phyloP scores from a whole-genome alignment of 257 asterid genomes.

The Eucommia ulmoides region DNA sequence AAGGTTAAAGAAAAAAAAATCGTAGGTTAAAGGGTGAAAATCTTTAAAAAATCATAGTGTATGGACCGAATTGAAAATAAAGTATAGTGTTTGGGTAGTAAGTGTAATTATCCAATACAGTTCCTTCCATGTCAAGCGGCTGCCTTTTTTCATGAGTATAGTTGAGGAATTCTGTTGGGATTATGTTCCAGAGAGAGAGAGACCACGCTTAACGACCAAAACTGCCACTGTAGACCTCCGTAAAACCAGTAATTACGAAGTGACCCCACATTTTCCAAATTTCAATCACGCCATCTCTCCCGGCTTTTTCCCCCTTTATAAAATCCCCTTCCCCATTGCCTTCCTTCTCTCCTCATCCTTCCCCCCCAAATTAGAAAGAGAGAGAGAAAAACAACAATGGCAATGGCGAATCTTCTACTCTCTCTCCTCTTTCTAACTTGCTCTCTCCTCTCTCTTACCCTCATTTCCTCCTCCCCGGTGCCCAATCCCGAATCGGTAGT shows the following conservation, averaged over 20 bases:
- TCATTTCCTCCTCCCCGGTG: neutral
- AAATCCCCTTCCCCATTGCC: neutral
- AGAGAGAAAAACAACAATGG: neutral
- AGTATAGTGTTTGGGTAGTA: no score
- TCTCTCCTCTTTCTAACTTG: neutral
- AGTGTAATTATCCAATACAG: no score
- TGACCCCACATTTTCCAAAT: constrained; percentile 39
- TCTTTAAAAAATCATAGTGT: no score
- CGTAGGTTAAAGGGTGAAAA: no score
- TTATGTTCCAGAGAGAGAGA: no score
- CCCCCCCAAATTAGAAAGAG: neutral
- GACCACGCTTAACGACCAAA: constrained; percentile 38
- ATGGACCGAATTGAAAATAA: no score
- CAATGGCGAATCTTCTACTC: neutral
- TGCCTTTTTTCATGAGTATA: no score
- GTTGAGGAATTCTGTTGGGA: no score
- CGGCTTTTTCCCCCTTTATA: constrained; percentile 15
- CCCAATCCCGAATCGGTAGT: neutral
- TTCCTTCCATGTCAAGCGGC: no score
- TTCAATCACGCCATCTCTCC: constrained; percentile 52
- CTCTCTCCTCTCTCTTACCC: neutral
- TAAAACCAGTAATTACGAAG: constrained; percentile 48
- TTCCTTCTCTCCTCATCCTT: neutral
- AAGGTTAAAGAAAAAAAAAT: no score
- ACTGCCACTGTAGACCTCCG: constrained; percentile 37